These are phyloP conservation scores for Laguncularia racemosa DNA, from an alignment of 345 rosid species.

Conservation along the genomic window DNA sequence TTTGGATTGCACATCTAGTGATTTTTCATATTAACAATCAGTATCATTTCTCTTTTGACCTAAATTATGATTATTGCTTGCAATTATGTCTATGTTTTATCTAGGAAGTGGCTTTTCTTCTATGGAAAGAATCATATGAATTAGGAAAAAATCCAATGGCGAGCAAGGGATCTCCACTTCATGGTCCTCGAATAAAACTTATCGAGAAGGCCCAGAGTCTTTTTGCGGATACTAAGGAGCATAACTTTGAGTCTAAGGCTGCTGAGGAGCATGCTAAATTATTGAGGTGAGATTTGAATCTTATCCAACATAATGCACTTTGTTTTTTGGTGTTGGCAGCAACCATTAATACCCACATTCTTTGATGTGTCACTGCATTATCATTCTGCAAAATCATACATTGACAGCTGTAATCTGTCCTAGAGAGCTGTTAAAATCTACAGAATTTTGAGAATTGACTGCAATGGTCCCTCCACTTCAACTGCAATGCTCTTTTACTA, in stretches of 20 bases:
- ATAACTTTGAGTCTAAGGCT: conserved; percentile 88
- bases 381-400: no score
- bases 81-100: background rate
- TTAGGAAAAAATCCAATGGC: conserved; percentile 91
- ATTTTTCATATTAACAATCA: background rate
- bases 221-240: conserved; percentile 86
- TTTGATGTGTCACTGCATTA: no score
- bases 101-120: conserved; percentile 88
- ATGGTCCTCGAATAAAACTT: conserved; percentile 93
- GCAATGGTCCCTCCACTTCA: no score
- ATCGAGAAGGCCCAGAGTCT: conserved; percentile 74
- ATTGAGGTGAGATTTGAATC: conserved; percentile 44
- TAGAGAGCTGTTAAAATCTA: no score
- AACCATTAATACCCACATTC: no score
- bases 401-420: no score
- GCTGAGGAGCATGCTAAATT: conserved; percentile 97
- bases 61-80: background rate
- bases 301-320: no score
- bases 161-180: conserved; percentile 90
- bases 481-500: no score
- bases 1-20: background rate
- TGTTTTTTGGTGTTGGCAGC: background rate
- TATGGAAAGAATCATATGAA: conserved; percentile 98
- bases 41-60: background rate
- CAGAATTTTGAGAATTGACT: no score